Evolutionary conservation across 2,329 filamentous ascomycete genomes (phyloP).

Genomic region (Penicillium sp.): DNA sequence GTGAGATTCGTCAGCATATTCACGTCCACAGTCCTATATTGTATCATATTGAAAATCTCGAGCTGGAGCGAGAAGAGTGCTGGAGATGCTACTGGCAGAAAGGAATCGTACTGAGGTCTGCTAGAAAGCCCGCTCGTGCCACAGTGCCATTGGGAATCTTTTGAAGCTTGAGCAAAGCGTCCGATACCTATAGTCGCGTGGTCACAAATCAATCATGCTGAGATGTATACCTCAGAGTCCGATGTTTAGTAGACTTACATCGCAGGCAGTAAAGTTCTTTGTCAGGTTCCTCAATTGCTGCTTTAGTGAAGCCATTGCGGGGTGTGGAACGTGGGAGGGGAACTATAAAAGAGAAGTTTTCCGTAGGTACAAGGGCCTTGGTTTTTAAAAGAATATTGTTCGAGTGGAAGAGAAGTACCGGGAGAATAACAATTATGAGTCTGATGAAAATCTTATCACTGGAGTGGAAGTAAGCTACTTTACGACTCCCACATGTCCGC

Average conservation of each 20-base stretch:
- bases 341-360: background rate
- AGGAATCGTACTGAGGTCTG: slow-evolving; percentile 49
- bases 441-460: no score
- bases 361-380: no score
- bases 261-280: slow-evolving; percentile 38
- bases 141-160: slow-evolving; percentile 37
- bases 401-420: no score
- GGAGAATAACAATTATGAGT: no score
- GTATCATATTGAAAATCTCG: no score
- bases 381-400: no score
- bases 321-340: slow-evolving; percentile 12
- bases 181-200: slow-evolving; percentile 51
- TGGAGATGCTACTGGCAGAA: background rate
- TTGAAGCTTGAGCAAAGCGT: slow-evolving; percentile 65
- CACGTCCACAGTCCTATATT: no score
- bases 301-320: slow-evolving; percentile 26
- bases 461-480: no score
- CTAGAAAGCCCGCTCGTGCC: slow-evolving; percentile 59
- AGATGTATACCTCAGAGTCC: no score
- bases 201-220: no score
- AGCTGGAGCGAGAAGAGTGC: no score
- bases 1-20: no score
- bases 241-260: slow-evolving; percentile 25
- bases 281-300: slow-evolving; percentile 28
- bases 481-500: slow-evolving; percentile 12